Evolutionary conservation across 495 filamentous ascomycete genomes (phyloP).

Genomic region (Lasiosphaeriaceae sp.): DNA sequence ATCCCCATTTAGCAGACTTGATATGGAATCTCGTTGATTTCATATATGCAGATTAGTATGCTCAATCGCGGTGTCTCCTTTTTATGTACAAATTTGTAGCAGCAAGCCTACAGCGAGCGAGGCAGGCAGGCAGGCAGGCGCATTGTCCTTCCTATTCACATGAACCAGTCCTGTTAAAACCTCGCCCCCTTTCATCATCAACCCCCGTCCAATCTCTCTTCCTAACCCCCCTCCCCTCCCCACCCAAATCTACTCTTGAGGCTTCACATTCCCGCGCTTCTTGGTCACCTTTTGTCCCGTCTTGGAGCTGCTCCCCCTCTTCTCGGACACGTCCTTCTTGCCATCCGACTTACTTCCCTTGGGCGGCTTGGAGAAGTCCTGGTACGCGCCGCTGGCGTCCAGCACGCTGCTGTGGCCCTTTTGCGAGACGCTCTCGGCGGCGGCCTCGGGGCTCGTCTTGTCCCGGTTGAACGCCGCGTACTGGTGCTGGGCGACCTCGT

Average conservation of each 20-base stretch:
- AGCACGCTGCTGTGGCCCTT: constrained; percentile 34
- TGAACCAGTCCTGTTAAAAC: no score
- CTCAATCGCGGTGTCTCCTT: no score
- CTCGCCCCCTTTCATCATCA: no score
- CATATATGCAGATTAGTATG: no score
- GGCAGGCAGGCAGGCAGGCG: no score
- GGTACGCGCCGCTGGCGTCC: constrained; percentile 35
- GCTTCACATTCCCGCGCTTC: constrained; percentile 9
- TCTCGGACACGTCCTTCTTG: constrained; percentile 13
- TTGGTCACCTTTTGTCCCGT: constrained; percentile 4
- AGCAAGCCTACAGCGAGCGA: no score
- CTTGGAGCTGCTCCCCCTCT: constrained; percentile 13
- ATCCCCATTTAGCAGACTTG: no score
- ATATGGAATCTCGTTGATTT: no score
- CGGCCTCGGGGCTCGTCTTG: constrained; percentile 39
- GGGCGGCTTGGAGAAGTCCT: constrained; percentile 25
- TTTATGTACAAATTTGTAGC: no score
- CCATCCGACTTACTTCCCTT: constrained; percentile 7
- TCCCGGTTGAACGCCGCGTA: constrained; percentile 35
- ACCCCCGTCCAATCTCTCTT: no score
- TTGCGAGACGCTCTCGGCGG: constrained; percentile 17
- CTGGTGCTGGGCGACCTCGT: constrained; percentile 31
- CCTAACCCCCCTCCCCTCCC: no score
- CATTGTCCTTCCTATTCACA: no score
- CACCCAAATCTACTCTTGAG: background rate